Base-by-base conservation (phyloP, 1,284 basidiomycete genomes). In the Athelia sp. region DNA sequence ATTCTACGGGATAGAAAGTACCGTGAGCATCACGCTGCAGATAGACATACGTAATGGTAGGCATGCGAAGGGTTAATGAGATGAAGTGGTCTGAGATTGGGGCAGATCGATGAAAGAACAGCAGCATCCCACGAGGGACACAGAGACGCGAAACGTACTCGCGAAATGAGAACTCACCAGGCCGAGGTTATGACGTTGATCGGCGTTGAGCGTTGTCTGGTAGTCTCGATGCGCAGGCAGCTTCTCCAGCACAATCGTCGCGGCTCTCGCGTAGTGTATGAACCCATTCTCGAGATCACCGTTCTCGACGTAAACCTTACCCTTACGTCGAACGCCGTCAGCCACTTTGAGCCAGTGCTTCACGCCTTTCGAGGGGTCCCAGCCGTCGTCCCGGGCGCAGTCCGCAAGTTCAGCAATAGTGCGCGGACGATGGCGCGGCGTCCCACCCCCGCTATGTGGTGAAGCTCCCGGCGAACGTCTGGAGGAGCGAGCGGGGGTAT, bases 401-500 rank as follows among this genome's bases (percentile, higher is more conserved):
- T 73, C 69, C 15, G 79, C 79, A 26, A 83, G 74, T 55, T 82
- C 76, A n/a, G 74, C 67, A 47, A 84, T 83, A 0, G 78, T 75
- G 3, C 69, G 56, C 29, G 77, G 78, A 9, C 67, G 64, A 18
- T 52, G 23, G 43, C 64, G 3, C 89, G 65, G 8, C 13, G 71
- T 62, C 90, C 87, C 66, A 91, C 89, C 46, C 74, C 69, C 1
- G 66, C 58, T 1, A 78, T 81, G 13, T 87, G 87, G 54, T 17
- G 36, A 40, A n/a, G 36, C 26, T 29, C 26, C 26, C 13, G 26
- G 26, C 6, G 26, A 29, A 6, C 13, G 36, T n/a, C 36, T 40
- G 36, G 36, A 21, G 36, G 8, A n/a, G 19, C 8, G 15, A n/a
- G 36, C 36, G 36, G 36, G 19, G 36, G 36, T n/a, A 40, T 40